These are phyloP conservation scores for Oryza brachyantha DNA, from an alignment of 176 grass and related monocot genomes.

Conservation along the genomic window DNA sequence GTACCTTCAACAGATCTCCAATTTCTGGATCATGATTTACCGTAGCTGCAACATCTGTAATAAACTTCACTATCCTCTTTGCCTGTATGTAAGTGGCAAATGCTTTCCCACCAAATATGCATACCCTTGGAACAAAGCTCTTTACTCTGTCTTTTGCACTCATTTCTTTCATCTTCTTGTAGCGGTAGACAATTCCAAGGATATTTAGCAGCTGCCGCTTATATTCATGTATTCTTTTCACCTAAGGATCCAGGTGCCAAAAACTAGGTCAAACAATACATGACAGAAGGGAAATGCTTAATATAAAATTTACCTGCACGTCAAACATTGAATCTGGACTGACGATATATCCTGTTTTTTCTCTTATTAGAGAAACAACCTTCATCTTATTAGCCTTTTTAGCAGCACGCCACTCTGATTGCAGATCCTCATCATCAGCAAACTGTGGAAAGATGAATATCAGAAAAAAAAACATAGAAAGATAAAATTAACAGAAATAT, in stretches of 20 bases:
- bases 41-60: constrained; percentile 86
- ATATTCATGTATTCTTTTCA: constrained; percentile 99
- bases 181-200: constrained; percentile 94
- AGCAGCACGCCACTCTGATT: constrained; percentile 73
- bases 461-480: constrained; percentile 60
- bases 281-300: neutral
- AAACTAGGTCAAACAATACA: neutral
- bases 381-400: constrained; percentile 86
- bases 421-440: constrained; percentile 80
- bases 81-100: constrained; percentile 97
- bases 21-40: constrained; percentile 93
- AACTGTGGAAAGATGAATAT: constrained; percentile 67
- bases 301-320: constrained; percentile 79
- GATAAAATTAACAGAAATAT: neutral
- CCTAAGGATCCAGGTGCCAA: constrained; percentile 54
- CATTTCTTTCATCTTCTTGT: constrained; percentile 99
- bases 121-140: constrained; percentile 85
- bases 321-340: constrained; percentile 97
- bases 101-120: constrained; percentile 99
- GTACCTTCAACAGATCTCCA: constrained; percentile 96
- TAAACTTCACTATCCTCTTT: constrained; percentile 98
- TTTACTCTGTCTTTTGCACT: constrained; percentile 58
- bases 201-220: constrained; percentile 94
- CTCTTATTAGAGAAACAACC: constrained; percentile 78
- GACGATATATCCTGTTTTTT: constrained; percentile 95